Percentiles rank a stretch among this genome's conserved stretches.
phyloP scores from a whole-genome alignment of 2,329 filamentous ascomycete species.

The Neophaeococcomyces mojaviensis region DNA sequence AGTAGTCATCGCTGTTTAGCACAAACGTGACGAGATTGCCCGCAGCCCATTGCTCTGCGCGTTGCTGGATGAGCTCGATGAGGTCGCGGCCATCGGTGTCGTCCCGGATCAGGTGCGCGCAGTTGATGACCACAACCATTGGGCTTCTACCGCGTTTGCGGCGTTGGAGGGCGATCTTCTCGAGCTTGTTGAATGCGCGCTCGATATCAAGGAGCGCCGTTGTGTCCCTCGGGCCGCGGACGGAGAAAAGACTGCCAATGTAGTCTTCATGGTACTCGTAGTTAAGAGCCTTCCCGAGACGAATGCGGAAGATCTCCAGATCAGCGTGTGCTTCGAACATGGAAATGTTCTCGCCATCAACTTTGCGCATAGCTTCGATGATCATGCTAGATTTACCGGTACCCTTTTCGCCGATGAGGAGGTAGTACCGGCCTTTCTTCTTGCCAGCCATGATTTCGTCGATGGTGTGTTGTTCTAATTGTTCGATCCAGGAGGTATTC shows the following conservation, averaged over 20 bases:
- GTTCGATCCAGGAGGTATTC: conserved; percentile 68
- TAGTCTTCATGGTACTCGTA: conserved; percentile 94
- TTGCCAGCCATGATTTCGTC: conserved; percentile 74
- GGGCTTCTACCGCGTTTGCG: conserved; percentile 52
- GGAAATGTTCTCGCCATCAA: conserved; percentile 77
- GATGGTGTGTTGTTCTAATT: conserved; percentile 73
- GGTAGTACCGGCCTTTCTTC: conserved; percentile 73
- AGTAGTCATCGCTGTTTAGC: conserved; percentile 96
- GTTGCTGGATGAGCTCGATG: conserved; percentile 88
- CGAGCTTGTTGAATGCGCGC: conserved; percentile 91
- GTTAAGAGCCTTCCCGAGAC: conserved; percentile 86
- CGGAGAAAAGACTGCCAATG: conserved; percentile 91
- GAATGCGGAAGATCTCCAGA: conserved; percentile 86
- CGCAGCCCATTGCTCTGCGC: conserved; percentile 93
- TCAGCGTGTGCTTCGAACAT: conserved; percentile 98
- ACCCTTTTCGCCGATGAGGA: conserved; percentile 90
- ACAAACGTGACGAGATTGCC: conserved; percentile 79
- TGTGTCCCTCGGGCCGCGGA: conserved; percentile 83
- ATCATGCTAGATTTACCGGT: conserved; percentile 97
- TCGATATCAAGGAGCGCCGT: conserved; percentile 92
- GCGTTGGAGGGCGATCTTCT: conserved; percentile 74
- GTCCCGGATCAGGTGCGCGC: conserved; percentile 82
- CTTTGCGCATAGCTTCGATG: conserved; percentile 88
- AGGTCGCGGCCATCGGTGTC: conserved; percentile 89
- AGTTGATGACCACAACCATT: conserved; percentile 88